Base-by-base conservation (phyloP, 2,329 filamentous ascomycete species). In the Nectriaceae sp. region DNA sequence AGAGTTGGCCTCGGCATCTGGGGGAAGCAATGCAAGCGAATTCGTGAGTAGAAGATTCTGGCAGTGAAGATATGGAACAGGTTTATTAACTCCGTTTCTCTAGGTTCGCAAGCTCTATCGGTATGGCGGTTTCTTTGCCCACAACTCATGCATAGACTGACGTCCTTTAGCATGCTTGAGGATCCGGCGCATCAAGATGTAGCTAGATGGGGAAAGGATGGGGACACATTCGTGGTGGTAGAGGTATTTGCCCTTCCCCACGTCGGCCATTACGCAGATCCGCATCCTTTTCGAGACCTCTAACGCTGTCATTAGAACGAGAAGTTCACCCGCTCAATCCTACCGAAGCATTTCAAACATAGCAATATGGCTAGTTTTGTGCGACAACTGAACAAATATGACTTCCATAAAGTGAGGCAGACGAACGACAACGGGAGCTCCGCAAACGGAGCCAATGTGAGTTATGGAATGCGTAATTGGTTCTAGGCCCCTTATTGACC, bases 321-420 rank as follows among this genome's bases (percentile, higher is more conserved):
- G 70, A 96, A 96, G 70, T 99, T 99, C 66, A 97, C 94, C 19
- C 96, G 97, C 69, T 88, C 89, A 33, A 96, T 99, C 61, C 83
- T 99, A 15, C 94, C 94, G 3, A 97, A 97, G 68, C 91, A 97
- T 65, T 99, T 99, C 78, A 99, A 99, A 72, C 94, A 97, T 73
- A 96, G 90, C 80, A 97, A 97, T 70, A 97, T 97, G 75, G 92
- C 92, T 24, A 96, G 91, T 71, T 97, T 97, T 67, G 92, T 97
- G 49, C 88, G 92, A 41, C 92, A 97, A 69, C 76, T 97, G 49
- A 97, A 97, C 76, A 97, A 97, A 69, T 97, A 96, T 70, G 92
- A 96, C 67, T 99, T 99, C 62, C 94, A 99, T 77, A 99, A 99
- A 77, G 92, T 97, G 55, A 84, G 94, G 54, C 70, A 71, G 15